These are phyloP conservation scores for Schizosaccharomyces japonicus DNA, from an alignment of 805 yeast genomes.

Conservation along the genomic window DNA sequence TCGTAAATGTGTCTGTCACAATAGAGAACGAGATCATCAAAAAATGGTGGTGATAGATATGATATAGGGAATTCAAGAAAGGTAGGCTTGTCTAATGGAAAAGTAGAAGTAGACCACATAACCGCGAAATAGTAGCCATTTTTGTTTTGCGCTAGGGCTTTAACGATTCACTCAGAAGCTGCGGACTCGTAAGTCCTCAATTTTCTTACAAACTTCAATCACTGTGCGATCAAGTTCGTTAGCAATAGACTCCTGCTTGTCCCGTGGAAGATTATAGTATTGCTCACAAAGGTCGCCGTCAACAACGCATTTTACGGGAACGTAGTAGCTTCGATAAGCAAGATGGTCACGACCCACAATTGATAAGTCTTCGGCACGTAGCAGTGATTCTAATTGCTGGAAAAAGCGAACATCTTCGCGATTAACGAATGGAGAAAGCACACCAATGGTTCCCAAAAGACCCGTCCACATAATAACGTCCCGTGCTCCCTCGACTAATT, in stretches of 20 bases:
- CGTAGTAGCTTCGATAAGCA: constrained; percentile 52
- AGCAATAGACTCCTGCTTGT: constrained; percentile 14
- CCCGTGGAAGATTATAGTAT: constrained; percentile 17
- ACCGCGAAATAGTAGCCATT: no score
- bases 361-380: constrained; percentile 14
- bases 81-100: no score
- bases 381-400: constrained; percentile 26
- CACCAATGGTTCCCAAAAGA: constrained; percentile 60
- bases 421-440: constrained; percentile 41
- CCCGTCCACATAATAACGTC: constrained; percentile 52
- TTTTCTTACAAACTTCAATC: constrained; percentile 15
- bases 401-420: constrained; percentile 38
- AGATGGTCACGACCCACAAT: constrained; percentile 44
- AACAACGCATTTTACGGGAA: constrained; percentile 50
- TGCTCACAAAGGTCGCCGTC: constrained; percentile 75
- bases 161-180: not conserved
- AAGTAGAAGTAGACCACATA: no score
- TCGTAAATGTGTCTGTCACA: no score
- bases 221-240: constrained; percentile 15
- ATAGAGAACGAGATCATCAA: no score
- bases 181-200: constrained; percentile 15
- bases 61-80: no score
- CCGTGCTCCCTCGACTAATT: constrained; percentile 35
- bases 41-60: no score
- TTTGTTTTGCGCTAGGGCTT: no score